Evolutionary conservation across 768 basidiomycete species (phyloP).

Genomic region (Pholiota molesta): DNA sequence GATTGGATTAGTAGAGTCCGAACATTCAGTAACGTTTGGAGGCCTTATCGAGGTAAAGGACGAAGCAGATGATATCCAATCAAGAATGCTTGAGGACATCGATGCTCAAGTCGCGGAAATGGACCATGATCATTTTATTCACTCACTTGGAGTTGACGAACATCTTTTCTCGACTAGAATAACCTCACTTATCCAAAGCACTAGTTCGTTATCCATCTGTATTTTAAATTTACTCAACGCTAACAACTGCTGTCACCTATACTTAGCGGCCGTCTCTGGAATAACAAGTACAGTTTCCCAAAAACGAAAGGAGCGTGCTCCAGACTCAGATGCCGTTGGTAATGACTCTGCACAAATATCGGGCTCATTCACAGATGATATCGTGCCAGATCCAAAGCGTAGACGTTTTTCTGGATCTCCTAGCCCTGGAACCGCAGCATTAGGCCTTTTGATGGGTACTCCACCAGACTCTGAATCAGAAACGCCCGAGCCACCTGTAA

Average conservation of each 20-base stretch:
- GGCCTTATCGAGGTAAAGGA: not conserved
- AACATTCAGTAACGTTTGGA: not conserved
- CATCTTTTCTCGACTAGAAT: too few species aligned
- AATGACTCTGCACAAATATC: too few species aligned
- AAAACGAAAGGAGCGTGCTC: not conserved
- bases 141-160: not conserved
- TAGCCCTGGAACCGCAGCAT: too few species aligned
- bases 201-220: too few species aligned
- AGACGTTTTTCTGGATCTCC: not conserved
- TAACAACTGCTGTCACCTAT: too few species aligned
- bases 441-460: too few species aligned
- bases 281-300: not conserved
- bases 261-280: too few species aligned
- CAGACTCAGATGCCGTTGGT: too few species aligned
- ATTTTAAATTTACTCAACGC: not conserved
- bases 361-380: not conserved
- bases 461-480: not conserved
- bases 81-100: not conserved
- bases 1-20: not conserved
- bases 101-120: not conserved
- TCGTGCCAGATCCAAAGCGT: not conserved
- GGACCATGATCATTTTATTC: not conserved
- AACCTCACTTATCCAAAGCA: too few species aligned
- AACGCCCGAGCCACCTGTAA: not conserved
- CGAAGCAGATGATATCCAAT: not conserved